Conservation (phyloP, 441 rosid species). For the Melastoma candidum region DNA sequence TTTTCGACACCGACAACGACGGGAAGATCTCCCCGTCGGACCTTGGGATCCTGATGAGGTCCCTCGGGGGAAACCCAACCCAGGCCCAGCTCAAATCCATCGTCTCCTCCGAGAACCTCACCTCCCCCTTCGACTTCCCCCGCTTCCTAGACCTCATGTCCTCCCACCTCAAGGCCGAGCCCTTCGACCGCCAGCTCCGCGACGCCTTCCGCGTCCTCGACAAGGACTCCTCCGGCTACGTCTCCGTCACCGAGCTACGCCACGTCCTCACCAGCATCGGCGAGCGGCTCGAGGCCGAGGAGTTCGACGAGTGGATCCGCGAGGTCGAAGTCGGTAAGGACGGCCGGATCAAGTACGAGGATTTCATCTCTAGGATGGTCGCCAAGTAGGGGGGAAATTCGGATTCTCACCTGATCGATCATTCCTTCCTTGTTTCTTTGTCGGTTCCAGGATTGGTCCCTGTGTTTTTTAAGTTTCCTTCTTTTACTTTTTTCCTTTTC, state of each 20-base stretch:
- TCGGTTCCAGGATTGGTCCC: too few species aligned
- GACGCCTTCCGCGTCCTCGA: conserved; percentile 93
- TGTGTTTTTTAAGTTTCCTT: too few species aligned
- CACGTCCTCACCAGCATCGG: conserved; percentile 90
- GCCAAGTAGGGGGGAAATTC: conserved; percentile 37
- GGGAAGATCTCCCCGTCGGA: conserved; percentile 92
- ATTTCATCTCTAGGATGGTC: conserved; percentile 83
- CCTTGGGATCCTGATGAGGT: conserved; percentile 83
- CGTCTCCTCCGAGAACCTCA: conserved; percentile 53
- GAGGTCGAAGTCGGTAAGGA: conserved; percentile 88
- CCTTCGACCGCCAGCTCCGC: conserved; percentile 90
- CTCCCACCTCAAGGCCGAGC: conserved; percentile 78
- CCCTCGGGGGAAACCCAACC: conserved; percentile 94
- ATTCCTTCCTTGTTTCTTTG: not conserved
- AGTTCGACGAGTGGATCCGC: conserved; percentile 95
- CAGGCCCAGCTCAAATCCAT: conserved; percentile 83
- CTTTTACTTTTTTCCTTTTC: too few species aligned
- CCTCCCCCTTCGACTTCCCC: conserved; percentile 68
- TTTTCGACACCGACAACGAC: conserved; percentile 84
- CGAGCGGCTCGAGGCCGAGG: conserved; percentile 72
- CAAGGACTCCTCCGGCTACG: conserved; percentile 71
- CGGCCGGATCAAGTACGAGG: conserved; percentile 85
- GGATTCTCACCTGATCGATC: too few species aligned
- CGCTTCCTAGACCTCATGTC: conserved; percentile 84
- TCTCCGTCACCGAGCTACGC: conserved; percentile 80